A percentile compares a stretch with the other conserved stretches of the same genome.
Evolutionary conservation across 805 yeast genomes (phyloP).

Genomic region (Metschnikowia proteae): DNA sequence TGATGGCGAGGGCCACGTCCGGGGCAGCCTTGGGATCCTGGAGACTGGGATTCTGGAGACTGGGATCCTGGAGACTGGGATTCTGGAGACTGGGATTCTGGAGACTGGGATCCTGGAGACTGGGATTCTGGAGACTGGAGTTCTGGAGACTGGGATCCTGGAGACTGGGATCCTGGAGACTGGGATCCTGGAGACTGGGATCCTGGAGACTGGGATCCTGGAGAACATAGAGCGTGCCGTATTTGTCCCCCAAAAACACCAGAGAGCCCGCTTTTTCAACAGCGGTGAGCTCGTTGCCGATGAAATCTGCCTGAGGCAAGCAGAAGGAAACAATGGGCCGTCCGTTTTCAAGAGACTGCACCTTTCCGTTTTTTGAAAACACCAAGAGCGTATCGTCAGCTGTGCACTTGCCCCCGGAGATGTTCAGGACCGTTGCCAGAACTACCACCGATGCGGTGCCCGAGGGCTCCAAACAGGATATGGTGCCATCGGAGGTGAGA

Average conservation of each 20-base stretch:
- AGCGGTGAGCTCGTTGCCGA: constrained; percentile 36
- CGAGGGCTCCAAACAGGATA: not conserved
- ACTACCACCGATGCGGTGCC: not conserved
- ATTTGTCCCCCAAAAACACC: constrained; percentile 47
- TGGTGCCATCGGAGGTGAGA: not conserved
- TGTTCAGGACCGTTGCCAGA: not conserved
- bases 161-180: constrained; percentile 6
- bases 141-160: too few species aligned
- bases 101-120: too few species aligned
- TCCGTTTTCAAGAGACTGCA: constrained; percentile 8
- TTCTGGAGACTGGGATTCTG: too few species aligned
- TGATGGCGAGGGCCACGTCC: constrained; percentile 23
- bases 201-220: not conserved
- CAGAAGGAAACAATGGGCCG: not conserved
- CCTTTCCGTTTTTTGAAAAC: constrained; percentile 21
- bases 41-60: too few species aligned
- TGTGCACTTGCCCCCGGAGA: constrained; percentile 8
- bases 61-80: too few species aligned
- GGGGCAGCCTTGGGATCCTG: not conserved
- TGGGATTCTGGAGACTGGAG: too few species aligned
- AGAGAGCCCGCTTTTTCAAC: constrained; percentile 32
- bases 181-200: too few species aligned
- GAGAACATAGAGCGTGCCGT: constrained; percentile 38
- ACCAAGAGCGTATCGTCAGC: constrained; percentile 14
- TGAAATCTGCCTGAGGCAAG: not conserved